Base-by-base conservation (phyloP, 1,284 basidiomycete genomes). In the Naganishia albida region DNA sequence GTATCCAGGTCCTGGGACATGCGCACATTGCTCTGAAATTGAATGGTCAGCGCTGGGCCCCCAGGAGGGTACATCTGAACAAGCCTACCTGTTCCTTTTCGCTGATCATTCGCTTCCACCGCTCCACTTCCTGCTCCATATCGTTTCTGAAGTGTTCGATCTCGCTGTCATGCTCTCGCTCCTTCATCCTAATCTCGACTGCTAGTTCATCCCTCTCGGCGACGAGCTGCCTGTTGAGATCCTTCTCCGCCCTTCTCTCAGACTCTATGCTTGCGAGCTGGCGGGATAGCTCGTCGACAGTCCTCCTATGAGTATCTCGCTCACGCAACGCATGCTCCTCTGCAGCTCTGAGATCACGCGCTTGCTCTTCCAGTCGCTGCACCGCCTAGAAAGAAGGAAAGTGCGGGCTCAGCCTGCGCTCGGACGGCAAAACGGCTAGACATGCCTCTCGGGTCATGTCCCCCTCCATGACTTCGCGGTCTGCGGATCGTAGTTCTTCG, bases 91-190 rank as follows among this genome's bases (percentile, higher is more conserved):
- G 71, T 54, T 81, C 80, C 39, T 80, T 76, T 67, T 81, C 78
- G 23, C 78, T 75, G 34, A 81, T 64, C 51, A 71, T 72, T 59
- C 72, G 74, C 65, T 62, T 75, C 72, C 77, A 80, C 65, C 75
- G 71, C 16, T 78, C 75, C 62, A 81, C 77, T 55, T 82, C 78
- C 30, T 80, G 79, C 26, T 89, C 86, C 34, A 93, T 83, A 63
- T 88, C 87, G 70, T 90, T 88, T 25, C 76, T 74, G 65, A 82
- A 82, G 10, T 79, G 75, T 62, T 81, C 76, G 3, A 80, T 54
- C 54, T 68, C 55, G 28, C 68, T 49, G 26, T 67, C 68, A 10
- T 65, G 63, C n/a, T 70, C 67, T 3, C 65, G 49, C 25, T 72
- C 70, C 2, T 57, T 48, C 4, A 72, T 70, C 26, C 70, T 84